Base-by-base conservation (phyloP, 1,139 yeast species). In the Lodderomyces oxycetoniae region DNA sequence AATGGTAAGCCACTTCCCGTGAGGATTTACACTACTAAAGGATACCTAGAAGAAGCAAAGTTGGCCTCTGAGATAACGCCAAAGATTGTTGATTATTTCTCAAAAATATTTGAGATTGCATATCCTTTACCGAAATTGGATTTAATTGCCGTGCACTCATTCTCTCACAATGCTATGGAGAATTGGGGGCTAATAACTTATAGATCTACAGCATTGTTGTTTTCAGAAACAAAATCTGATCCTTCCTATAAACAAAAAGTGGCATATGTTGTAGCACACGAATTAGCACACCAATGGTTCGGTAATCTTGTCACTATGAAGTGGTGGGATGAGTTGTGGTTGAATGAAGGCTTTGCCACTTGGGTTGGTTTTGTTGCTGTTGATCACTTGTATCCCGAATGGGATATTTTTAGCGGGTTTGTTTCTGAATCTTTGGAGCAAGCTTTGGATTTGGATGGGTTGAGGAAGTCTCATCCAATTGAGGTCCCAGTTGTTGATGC, bases 261-360 rank as follows among this genome's bases (percentile, higher is more conserved):
- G 9, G 85, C 91, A 13, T 89, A 86, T 55, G 95, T 86, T 27
- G 87, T 86, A 31, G 86, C 82, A 56, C 95, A 86, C 63, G 95
- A 86, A 61, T 70, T 86, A 53, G 95, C 95, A 17, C 95, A 86
- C 57, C 95, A 86, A 62, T 86, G 95, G 95, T 86, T 86, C 57
- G 95, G 95, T 45, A 81, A 86, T 60, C 67, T 86, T 50, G 95
- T 85, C 40, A 86, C 95, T 42, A 86, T 86, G 95, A 85, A 84
- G 49, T 86, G 91, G 87, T 86, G 95, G 95, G 93, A 86, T 57
- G 94, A 85, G 41, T 72, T 86, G 44, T 86, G 95, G 94, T 72
- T 86, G 46, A 86, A 86, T 57, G 95, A 86, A 61, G 95, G 95
- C 17, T 83, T 83, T 53, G 93, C 91, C 34, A 83, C 91, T 33